Evolutionary conservation across 257 asterid genomes (phyloP).

Genomic region (Ilex aquifolium): DNA sequence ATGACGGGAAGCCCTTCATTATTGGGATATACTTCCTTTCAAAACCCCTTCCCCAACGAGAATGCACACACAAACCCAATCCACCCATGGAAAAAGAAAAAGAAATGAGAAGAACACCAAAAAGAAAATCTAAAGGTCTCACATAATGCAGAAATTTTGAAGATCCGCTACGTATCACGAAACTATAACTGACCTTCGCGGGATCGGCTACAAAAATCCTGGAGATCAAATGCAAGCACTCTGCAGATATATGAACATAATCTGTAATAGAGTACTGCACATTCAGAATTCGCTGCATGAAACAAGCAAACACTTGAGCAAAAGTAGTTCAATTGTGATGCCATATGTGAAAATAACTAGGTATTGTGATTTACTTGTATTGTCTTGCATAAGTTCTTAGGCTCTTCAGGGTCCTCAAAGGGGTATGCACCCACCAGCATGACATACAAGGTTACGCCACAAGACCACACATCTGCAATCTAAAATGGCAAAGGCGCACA

Average conservation of each 20-base stretch:
- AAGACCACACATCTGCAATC: constrained; percentile 99
- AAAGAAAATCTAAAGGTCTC: too few relatives aligned
- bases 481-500: constrained; percentile 13
- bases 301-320: constrained; percentile 14
- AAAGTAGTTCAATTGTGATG: too few relatives aligned
- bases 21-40: too few relatives aligned
- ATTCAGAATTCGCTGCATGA: constrained; percentile 73
- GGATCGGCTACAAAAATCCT: constrained; percentile 95
- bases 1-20: too few relatives aligned
- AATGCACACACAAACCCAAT: too few relatives aligned
- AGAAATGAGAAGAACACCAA: too few relatives aligned
- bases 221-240: constrained; percentile 82
- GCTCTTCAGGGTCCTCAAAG: constrained; percentile 97
- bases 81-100: too few relatives aligned
- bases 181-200: constrained; percentile 56
- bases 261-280: constrained; percentile 97
- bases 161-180: too few relatives aligned
- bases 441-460: constrained; percentile 95
- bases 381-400: constrained; percentile 87
- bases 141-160: too few relatives aligned
- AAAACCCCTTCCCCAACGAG: too few relatives aligned
- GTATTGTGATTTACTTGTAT: constrained; percentile 69
- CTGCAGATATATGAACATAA: constrained; percentile 85
- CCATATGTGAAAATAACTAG: too few relatives aligned
- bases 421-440: constrained; percentile 99